Base-by-base conservation (phyloP, 1,284 basidiomycete species). In the Ustilago hordei region DNA sequence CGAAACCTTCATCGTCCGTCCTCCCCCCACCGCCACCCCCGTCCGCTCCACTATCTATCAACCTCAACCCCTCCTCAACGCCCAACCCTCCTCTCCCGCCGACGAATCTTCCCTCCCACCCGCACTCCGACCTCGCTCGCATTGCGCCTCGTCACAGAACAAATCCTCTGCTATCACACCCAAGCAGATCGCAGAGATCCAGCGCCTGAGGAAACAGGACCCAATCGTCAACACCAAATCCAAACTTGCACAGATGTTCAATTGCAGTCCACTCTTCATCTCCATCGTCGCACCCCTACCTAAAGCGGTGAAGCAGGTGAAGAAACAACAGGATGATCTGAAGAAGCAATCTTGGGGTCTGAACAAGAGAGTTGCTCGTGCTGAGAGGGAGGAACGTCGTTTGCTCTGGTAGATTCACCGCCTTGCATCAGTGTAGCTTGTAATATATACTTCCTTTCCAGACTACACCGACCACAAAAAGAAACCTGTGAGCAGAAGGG, bases 1-100 rank as follows among this genome's bases (percentile, higher is more conserved):
- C 45, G 81, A 81, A 53, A 84, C 80, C 8, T 80, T 85, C 55
- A 81, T 85, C 64, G 78, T 81, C 12, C 81, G 84, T 28, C 78
- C 81, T 5, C 77, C 84, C 1, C 83, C 84, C 13, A 61, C 78
- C 6, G 54, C 75, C 8, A 13, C 54, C 11, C 55, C 75, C 12
- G 55, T 67, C n/a, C 67, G 70, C 28, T 68, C 68, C 11, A 78
- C 68, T 17, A 63, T 77, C 50, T 60, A 68, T 57, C 63, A 68
- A 31, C 64, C 75, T 2, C 72, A 83, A 17, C 61, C 71, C 4
- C 69, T 81, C 8, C 77, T 83, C 35, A 15, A 48, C 34, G 74
- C 74, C 7, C 43, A 63, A 19, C 70, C 71, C 15, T 12, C 62
- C 8, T 38, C 65, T 28, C 23, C 23, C 23, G 23, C 23, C 13